Evolutionary conservation across 768 basidiomycete genomes (phyloP).

Genomic region (Gloeopeniophorella convolvens): DNA sequence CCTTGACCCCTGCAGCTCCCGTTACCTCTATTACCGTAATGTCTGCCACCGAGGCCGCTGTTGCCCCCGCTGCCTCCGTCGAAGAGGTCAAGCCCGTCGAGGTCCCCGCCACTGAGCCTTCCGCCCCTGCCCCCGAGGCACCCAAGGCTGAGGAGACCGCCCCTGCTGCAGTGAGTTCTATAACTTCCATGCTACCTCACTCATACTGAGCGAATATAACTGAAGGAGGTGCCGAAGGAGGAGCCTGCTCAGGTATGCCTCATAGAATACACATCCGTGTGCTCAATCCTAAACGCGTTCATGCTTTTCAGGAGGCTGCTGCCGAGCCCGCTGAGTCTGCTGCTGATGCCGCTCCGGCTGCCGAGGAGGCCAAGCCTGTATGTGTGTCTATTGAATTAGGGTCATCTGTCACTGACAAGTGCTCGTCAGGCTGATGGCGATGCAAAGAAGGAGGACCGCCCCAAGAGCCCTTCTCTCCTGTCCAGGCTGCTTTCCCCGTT

Average conservation of each 20-base stretch:
- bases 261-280: neutral
- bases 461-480: slow-evolving; percentile 74
- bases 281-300: slow-evolving; percentile 9
- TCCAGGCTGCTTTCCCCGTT: slow-evolving; percentile 75
- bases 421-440: slow-evolving; percentile 36
- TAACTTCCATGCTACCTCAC: slow-evolving; percentile 7
- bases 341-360: slow-evolving; percentile 27
- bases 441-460: slow-evolving; percentile 69
- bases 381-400: slow-evolving; percentile 36
- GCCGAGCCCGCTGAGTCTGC: slow-evolving; percentile 39
- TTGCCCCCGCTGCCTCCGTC: slow-evolving; percentile 37
- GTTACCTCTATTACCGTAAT: slow-evolving; percentile 47
- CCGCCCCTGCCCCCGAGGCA: slow-evolving; percentile 31
- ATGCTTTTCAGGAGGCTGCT: slow-evolving; percentile 31
- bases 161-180: slow-evolving; percentile 30
- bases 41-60: slow-evolving; percentile 63
- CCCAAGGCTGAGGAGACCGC: slow-evolving; percentile 38
- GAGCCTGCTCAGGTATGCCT: slow-evolving; percentile 36
- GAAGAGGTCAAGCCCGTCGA: slow-evolving; percentile 52
- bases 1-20: slow-evolving; percentile 1
- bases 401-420: neutral
- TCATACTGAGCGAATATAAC: slow-evolving; percentile 1
- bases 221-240: slow-evolving; percentile 38
- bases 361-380: slow-evolving; percentile 29
- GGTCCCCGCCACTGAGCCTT: slow-evolving; percentile 29